These are phyloP conservation scores for Acer campestre DNA, from an alignment of 345 rosid genomes.

Conservation along the genomic window DNA sequence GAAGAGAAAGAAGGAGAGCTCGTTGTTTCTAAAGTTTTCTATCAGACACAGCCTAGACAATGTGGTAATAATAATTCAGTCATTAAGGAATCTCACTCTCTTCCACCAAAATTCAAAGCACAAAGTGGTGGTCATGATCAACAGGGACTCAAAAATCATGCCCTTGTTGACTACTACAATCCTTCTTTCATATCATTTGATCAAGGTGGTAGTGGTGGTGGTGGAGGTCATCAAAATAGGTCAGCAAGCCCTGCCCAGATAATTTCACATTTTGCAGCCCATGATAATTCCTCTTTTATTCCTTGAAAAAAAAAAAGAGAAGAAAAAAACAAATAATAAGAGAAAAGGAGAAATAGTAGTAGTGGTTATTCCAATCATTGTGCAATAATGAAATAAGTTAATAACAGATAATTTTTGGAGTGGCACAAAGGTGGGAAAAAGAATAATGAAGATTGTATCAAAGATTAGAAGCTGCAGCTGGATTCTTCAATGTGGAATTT, in stretches of 20 bases:
- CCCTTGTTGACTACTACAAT: conserved; percentile 50
- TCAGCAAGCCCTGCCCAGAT: conserved; percentile 43
- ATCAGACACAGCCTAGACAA: conserved; percentile 97
- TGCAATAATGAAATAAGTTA: conserved; percentile 16
- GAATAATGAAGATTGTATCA: conserved; percentile 22
- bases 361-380: conserved; percentile 6
- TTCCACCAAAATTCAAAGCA: conserved; percentile 38
- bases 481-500: conserved; percentile 10
- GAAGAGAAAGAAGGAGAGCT: conserved; percentile 98
- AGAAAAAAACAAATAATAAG: neutral
- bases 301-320: conserved; percentile 35
- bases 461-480: conserved; percentile 2
- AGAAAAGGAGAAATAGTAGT: too few relatives aligned
- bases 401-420: neutral
- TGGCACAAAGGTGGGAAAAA: conserved; percentile 12
- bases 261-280: conserved; percentile 61
- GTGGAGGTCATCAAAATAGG: conserved; percentile 45
- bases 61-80: conserved; percentile 37
- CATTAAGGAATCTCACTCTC: conserved; percentile 37
- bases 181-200: conserved; percentile 71
- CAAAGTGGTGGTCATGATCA: conserved; percentile 25
- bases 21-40: conserved; percentile 91
- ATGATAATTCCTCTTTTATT: conserved; percentile 63
- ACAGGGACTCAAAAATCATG: conserved; percentile 34
- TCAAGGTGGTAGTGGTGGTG: conserved; percentile 44